Percentiles rank a stretch among this genome's conserved stretches.
These are phyloP conservation scores for Melanogaster broomeanus DNA, from an alignment of 768 basidiomycete genomes.

Conservation along the genomic window DNA sequence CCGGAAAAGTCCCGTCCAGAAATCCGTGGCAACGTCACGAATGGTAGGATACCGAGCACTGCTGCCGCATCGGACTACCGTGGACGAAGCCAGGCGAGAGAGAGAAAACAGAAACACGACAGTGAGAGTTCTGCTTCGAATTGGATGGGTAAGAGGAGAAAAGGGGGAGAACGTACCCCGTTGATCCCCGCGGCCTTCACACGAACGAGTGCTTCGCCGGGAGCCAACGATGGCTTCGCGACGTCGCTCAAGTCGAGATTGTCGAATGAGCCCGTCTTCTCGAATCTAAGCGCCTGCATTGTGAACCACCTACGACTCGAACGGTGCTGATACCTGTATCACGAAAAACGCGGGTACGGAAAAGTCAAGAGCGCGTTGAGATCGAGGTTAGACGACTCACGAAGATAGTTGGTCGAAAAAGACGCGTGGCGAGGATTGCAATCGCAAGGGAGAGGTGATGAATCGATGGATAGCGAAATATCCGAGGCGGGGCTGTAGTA, in stretches of 20 bases:
- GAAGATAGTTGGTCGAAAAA: not conserved
- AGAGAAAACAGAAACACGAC: no score
- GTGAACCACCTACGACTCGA: constrained; percentile 3
- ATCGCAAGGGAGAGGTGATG: not conserved
- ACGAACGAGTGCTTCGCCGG: constrained; percentile 35
- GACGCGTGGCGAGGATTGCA: not conserved
- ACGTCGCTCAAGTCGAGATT: constrained; percentile 23
- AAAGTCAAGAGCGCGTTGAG: not conserved
- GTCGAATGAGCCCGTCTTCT: constrained; percentile 33
- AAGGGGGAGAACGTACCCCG: constrained; percentile 20
- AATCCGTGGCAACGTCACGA: constrained; percentile 34
- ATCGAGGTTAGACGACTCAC: constrained; percentile 3
- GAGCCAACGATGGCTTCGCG: constrained; percentile 24
- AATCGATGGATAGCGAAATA: not conserved
- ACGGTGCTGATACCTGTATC: constrained; percentile 2
- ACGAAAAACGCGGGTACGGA: no score
- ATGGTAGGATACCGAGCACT: constrained; percentile 26
- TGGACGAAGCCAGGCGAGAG: not conserved
- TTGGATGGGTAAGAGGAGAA: not conserved
- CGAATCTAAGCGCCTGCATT: constrained; percentile 36
- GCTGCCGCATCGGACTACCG: constrained; percentile 33
- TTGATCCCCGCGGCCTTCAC: constrained; percentile 37
- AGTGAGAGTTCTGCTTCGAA: not conserved
- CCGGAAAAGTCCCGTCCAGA: constrained; percentile 37
- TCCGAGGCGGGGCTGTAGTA: not conserved